These are phyloP conservation scores for Stentor coeruleus DNA, from an alignment of 73 alveolate species.

Conservation along the genomic window DNA sequence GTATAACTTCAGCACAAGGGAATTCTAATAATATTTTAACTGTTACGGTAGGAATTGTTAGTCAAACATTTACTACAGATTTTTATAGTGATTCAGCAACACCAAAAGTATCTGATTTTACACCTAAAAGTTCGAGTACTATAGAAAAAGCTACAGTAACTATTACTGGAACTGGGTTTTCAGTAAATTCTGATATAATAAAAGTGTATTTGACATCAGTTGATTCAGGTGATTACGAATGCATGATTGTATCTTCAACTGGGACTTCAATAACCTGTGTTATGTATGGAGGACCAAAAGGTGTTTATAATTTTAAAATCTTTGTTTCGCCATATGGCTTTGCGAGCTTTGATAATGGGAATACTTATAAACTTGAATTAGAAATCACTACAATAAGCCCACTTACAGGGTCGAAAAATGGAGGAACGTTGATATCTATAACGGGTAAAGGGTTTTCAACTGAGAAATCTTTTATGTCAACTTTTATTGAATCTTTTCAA, in stretches of 20 bases:
- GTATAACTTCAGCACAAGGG: background rate
- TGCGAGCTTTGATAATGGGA: background rate
- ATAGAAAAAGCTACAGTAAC: background rate
- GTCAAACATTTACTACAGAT: background rate
- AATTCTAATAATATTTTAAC: background rate
- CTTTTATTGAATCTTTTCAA: background rate
- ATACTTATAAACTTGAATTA: background rate
- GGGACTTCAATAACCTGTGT: background rate
- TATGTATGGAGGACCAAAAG: slow-evolving; percentile 8
- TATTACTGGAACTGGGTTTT: background rate
- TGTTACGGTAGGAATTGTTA: background rate
- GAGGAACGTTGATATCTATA: background rate
- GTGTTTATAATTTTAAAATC: background rate
- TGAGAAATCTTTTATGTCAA: background rate
- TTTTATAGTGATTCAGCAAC: background rate
- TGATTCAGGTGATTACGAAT: background rate
- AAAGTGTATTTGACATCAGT: background rate
- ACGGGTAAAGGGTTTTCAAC: slow-evolving; percentile 15
- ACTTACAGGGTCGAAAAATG: background rate
- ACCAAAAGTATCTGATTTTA: background rate
- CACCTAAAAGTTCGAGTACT: background rate
- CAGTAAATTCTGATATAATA: no score
- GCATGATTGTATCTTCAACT: background rate
- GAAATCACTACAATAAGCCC: slow-evolving; percentile 2
- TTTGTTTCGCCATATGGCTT: background rate